Base-by-base conservation (phyloP, 495 filamentous ascomycete species). In the Tuber aestivum region DNA sequence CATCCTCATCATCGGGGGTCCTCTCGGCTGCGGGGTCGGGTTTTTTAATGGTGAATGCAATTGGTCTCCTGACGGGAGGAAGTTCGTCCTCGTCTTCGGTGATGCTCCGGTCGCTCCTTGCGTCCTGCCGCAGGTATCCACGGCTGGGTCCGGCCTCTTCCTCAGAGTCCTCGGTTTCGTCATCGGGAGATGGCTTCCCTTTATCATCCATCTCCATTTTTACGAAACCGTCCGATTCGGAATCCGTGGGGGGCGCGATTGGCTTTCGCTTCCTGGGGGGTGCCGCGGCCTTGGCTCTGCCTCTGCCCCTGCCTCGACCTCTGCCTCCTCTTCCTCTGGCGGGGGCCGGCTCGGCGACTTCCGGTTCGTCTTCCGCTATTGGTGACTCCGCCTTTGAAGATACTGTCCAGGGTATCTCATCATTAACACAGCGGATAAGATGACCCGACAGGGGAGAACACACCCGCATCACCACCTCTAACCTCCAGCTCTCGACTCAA, bases 21-120 rank as follows among this genome's bases (percentile, higher is more conserved):
- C 40, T 44, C 56, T 73, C 74, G 12, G 56, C 10, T 18, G 14
- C n/a, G 12, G 56, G 27, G 20, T 71, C 72, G 4, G 72, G 35
- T 42, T 48, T 32, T n/a, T 37, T 74, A 7, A 79, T 70, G 0
- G 78, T 79, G 45, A 79, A 79, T 32, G 78, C 76, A 10, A 68
- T 73, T 42, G 77, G 72, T 20, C 69, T 79, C 70, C 81, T 83
- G 10, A 80, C 42, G 20, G 81, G 80, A 5, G 80, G 81, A 6
- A 82, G 75, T 41, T 82, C 83, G 35, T 75, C 78, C 32, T 84
- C 83, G 32, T 84, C 82, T 9, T 84, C 83, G 18, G 81, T 76
- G 8, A 72, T 76, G 3, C 82, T 83, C 18, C 78, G 71, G n/a
- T 84, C 82, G 2, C 80, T 82, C 48, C 76, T 56, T 0, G 74